These are phyloP conservation scores for Aspergillus amoenus DNA, from an alignment of 2,329 filamentous ascomycete genomes.

Conservation along the genomic window DNA sequence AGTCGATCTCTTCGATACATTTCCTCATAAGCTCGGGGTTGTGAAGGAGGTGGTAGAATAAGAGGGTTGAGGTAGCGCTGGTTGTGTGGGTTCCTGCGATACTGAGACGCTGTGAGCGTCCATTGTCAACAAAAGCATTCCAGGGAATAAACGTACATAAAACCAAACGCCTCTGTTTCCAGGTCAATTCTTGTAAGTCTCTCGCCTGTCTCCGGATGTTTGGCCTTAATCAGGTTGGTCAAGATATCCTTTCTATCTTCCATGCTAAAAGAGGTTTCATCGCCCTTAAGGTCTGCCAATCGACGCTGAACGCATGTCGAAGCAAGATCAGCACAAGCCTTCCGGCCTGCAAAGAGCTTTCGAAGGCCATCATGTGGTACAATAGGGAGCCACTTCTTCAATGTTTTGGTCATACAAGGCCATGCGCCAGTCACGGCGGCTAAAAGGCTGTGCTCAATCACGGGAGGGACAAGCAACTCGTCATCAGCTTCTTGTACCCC, in stretches of 20 bases:
- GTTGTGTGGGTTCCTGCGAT: slow-evolving; percentile 38
- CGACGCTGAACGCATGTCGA: background rate
- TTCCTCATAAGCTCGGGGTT: slow-evolving; percentile 20
- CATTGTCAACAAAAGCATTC: background rate
- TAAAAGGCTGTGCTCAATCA: slow-evolving; percentile 34
- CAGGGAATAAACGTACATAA: slow-evolving; percentile 26
- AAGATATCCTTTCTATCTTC: slow-evolving; percentile 13
- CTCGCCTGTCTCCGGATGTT: slow-evolving; percentile 37
- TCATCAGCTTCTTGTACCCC: slow-evolving; percentile 28
- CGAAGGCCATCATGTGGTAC: slow-evolving; percentile 22
- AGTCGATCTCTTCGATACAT: background rate
- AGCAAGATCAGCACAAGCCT: slow-evolving; percentile 15
- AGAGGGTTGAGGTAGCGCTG: slow-evolving; percentile 27
- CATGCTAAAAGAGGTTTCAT: slow-evolving; percentile 15
- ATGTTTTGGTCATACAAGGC: slow-evolving; percentile 23
- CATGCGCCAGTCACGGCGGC: slow-evolving; percentile 30
- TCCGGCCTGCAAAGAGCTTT: slow-evolving; percentile 23
- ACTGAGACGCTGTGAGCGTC: slow-evolving; percentile 18
- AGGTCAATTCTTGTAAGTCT: slow-evolving; percentile 30
- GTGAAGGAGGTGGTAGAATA: slow-evolving; percentile 36
- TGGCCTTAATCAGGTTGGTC: slow-evolving; percentile 38
- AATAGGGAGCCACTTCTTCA: slow-evolving; percentile 27
- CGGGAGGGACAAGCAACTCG: slow-evolving; percentile 29
- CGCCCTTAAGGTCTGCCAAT: slow-evolving; percentile 23
- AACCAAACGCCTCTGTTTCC: slow-evolving; percentile 38